Percentiles rank a stretch among this genome's conserved stretches.
These are phyloP conservation scores for Fusarium sp. DNA, from an alignment of 2,329 filamentous ascomycete genomes.

Conservation along the genomic window DNA sequence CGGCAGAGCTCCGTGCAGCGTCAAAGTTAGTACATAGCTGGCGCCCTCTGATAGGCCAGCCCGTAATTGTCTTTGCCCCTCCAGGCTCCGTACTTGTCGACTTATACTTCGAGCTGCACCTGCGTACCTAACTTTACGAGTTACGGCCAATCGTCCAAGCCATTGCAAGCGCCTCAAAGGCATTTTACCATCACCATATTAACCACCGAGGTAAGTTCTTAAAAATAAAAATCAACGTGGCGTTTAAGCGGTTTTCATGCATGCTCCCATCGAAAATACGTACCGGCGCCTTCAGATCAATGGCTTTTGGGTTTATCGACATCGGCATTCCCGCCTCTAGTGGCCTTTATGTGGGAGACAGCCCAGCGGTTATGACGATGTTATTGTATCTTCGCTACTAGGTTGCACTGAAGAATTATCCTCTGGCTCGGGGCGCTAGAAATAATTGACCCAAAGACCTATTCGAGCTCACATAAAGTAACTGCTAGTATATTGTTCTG, in stretches of 20 bases:
- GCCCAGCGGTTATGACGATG: constrained; percentile 17
- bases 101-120: background rate
- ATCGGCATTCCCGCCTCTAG: constrained; percentile 36
- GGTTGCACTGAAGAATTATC: background rate
- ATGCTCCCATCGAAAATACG: background rate
- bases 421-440: background rate
- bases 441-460: background rate
- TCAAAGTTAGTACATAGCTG: background rate
- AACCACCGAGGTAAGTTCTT: background rate
- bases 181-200: background rate
- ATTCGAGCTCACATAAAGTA: background rate
- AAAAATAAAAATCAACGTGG: background rate
- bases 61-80: constrained; percentile 15
- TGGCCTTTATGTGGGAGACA: constrained; percentile 31
- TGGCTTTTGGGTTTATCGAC: background rate
- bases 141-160: background rate
- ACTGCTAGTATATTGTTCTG: background rate
- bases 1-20: background rate
- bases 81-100: background rate
- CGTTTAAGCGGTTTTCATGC: background rate
- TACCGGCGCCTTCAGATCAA: background rate
- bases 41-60: constrained; percentile 19
- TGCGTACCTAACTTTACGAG: background rate
- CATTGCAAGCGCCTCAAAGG: background rate
- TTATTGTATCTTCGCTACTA: background rate